Conservation (phyloP, 2,329 filamentous ascomycete genomes). For the Penicillium fuscoglaucum region DNA sequence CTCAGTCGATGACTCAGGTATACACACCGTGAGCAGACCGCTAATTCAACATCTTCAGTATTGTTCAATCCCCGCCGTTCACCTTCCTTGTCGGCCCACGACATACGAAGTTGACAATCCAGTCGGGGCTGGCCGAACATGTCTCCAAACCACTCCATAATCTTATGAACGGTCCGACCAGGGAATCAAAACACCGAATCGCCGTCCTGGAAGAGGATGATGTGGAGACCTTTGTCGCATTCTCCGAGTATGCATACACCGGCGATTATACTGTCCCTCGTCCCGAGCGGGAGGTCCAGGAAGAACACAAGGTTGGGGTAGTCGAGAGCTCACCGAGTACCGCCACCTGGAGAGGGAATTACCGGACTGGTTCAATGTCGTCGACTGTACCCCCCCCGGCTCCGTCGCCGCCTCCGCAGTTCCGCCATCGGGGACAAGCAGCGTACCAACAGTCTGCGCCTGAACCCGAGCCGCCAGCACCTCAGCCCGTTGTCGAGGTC, state of each 20-base stretch:
- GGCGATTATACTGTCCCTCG: conserved; percentile 47
- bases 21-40: not conserved
- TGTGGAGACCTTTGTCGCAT: conserved; percentile 51
- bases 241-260: conserved; percentile 53
- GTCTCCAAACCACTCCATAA: conserved; percentile 47
- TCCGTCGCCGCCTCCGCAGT: conserved; percentile 31
- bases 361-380: conserved; percentile 27
- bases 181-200: conserved; percentile 46
- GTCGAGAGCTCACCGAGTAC: conserved; percentile 13
- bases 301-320: conserved; percentile 21
- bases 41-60: conserved; percentile 29
- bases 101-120: conserved; percentile 50
- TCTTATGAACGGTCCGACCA: conserved; percentile 49
- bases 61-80: conserved; percentile 47
- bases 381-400: conserved; percentile 33
- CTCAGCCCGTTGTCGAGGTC: not conserved
- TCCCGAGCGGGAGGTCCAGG: conserved; percentile 13
- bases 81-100: conserved; percentile 49
- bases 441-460: not conserved
- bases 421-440: not conserved
- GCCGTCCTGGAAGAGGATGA: conserved; percentile 50
- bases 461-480: not conserved
- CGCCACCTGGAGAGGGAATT: conserved; percentile 19
- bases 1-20: not conserved
- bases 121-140: conserved; percentile 46